Conservation (phyloP, 176 grass and related monocot genomes). For the Melocanna baccifera region DNA sequence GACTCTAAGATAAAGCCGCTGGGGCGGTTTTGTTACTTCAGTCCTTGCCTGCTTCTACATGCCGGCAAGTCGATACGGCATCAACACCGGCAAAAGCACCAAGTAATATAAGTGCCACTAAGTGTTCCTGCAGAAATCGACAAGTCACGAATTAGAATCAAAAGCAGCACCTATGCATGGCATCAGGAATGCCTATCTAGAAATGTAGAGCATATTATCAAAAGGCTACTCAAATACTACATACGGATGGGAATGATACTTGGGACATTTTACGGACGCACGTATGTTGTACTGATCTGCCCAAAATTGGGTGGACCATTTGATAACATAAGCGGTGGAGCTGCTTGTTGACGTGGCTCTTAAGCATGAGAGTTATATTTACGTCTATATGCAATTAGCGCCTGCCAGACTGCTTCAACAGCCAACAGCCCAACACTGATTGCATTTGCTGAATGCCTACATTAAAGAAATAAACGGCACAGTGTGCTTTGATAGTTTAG, state of each 20-base stretch:
- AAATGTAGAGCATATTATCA: not conserved
- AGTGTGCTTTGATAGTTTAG: not conserved
- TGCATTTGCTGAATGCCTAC: not conserved
- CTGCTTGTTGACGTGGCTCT: not conserved
- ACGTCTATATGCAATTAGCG: not conserved
- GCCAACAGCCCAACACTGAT: not conserved
- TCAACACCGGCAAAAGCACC: conserved; percentile 17
- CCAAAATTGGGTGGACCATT: not conserved
- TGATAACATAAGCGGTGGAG: not conserved
- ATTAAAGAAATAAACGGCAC: not conserved
- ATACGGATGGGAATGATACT: not conserved
- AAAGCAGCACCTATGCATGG: not conserved
- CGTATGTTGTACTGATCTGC: not conserved
- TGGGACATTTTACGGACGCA: not conserved
- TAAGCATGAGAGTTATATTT: not conserved
- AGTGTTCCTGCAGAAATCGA: conserved; percentile 24
- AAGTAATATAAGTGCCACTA: conserved; percentile 8
- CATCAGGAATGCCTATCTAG: not conserved
- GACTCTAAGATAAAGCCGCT: not conserved
- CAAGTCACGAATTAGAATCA: not conserved
- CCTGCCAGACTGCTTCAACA: conserved; percentile 6
- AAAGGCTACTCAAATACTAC: not conserved
- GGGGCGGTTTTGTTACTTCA: not conserved
- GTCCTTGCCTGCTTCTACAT: conserved; percentile 13
- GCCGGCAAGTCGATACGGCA: conserved; percentile 6